These are phyloP conservation scores for Alternaria ethzedia DNA, from an alignment of 2,329 filamentous ascomycete genomes.

Conservation along the genomic window DNA sequence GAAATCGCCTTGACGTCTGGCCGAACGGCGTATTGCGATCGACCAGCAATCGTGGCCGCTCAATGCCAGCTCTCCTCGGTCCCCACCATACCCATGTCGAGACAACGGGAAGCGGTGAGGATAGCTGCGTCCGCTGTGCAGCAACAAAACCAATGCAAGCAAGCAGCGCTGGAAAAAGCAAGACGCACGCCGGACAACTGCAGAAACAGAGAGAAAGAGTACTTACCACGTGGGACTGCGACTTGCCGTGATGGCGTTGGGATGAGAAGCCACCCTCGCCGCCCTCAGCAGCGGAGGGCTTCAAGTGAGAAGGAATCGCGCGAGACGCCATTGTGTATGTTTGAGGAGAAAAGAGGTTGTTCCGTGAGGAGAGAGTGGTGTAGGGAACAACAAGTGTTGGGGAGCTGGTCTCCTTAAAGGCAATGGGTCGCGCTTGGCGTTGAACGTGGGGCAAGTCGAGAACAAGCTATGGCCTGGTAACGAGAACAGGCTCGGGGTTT, in stretches of 20 bases:
- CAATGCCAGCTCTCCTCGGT: not conserved
- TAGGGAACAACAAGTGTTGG: slow-evolving; percentile 19
- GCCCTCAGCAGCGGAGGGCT: slow-evolving; percentile 59
- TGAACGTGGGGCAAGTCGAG: slow-evolving; percentile 33
- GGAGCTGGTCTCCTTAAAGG: slow-evolving; percentile 32
- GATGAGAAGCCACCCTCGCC: slow-evolving; percentile 56
- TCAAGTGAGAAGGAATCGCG: slow-evolving; percentile 84
- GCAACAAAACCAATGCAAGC: not conserved
- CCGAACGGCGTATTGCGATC: not conserved
- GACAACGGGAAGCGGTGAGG: not conserved
- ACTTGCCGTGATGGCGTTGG: slow-evolving; percentile 80
- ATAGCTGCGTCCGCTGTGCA: not conserved
- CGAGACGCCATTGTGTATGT: slow-evolving; percentile 68
- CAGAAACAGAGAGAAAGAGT: not conserved
- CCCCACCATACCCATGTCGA: not conserved
- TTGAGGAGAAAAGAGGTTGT: not conserved
- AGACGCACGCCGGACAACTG: not conserved
- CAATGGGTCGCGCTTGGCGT: slow-evolving; percentile 19
- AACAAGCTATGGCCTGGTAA: slow-evolving; percentile 27
- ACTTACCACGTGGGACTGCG: slow-evolving; percentile 84
- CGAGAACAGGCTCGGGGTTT: slow-evolving; percentile 10
- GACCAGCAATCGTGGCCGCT: not conserved
- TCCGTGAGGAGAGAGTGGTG: slow-evolving; percentile 11
- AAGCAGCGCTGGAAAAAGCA: not conserved
- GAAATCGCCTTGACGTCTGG: not conserved